Evolutionary conservation across 768 basidiomycete species (phyloP), one percentile per base, ranked within the genome.

Genomic region (Podaxis sp.): DNA sequence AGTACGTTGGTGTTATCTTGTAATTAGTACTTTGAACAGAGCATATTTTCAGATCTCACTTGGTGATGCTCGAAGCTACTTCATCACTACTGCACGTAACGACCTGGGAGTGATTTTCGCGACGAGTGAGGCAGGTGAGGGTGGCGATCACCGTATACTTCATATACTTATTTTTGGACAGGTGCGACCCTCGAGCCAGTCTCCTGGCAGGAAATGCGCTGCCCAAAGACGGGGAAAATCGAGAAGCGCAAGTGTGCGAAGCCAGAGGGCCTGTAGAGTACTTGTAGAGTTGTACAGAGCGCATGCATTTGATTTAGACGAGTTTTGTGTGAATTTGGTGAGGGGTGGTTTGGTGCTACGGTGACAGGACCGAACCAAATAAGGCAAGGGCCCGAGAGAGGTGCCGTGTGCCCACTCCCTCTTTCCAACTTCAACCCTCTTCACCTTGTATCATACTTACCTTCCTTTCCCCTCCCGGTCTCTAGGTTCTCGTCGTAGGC

Each of bases 81-180:
- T 93, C 77, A 82, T 96, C 30, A 93, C 94, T 0, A 96, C 95
- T 2, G 95, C 91, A 6, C 80, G 91, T 46, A 95, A 95, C 71
- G 90, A 95, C 66, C 83, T 96, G 3, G 95, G 95, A 0, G 95
- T 96, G 8, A 89, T 96, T 57, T 95, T 92, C 72, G 95, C 94
- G 11, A 90, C 88, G 6, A 92, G 91, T 72, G 93, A 95, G 76
- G 88, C 89, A 53, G 92, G 93, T 86, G 69, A 68, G 81, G 77
- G 55, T 28, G 22, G 22, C 30, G 55, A 36, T 36, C 30, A 22
- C 26, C 24, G 53, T 37, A 58, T 33, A 30, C 63, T 57, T 8
- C 49, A 59, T 36, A 58, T 22, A 12, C 24, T 58, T 10, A 28
- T 53, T 41, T 30, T 58, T 33, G 48, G 7, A 36, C 68, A 92